Conservation (phyloP, 306 rosid species). For the Macrotyloma uniflorum region DNA sequence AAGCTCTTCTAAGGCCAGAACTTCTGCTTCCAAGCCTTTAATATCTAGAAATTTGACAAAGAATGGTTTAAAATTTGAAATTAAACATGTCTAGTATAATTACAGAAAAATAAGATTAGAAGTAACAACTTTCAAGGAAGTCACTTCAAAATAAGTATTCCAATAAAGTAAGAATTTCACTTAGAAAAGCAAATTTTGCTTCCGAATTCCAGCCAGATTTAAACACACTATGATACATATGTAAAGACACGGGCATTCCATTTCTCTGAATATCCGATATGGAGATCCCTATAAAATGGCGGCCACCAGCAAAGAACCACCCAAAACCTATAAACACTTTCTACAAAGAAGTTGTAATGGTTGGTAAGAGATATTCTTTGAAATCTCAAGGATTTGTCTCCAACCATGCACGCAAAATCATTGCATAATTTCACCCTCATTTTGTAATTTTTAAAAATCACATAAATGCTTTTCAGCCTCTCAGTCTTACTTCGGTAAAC, state of each 20-base stretch:
- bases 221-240: not conserved
- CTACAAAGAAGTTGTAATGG: conserved; percentile 1
- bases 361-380: not conserved
- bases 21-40: conserved; percentile 91
- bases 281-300: conserved; percentile 13
- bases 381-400: not conserved
- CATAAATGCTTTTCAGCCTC: not conserved
- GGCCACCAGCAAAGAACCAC: not conserved
- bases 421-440: not conserved
- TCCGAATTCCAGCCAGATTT: conserved; percentile 7
- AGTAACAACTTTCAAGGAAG: not conserved
- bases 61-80: conserved; percentile 28
- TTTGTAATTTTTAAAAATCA: not conserved
- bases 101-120: conserved; percentile 27
- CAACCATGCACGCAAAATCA: not conserved
- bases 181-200: not conserved
- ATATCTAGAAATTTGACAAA: conserved; percentile 63
- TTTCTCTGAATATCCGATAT: conserved; percentile 10
- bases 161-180: not conserved
- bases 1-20: conserved; percentile 89
- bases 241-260: conserved; percentile 3
- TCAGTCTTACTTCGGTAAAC: not conserved
- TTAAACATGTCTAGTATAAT: conserved; percentile 17
- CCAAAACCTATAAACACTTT: conserved; percentile 7
- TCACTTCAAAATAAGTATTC: conserved; percentile 15